Conservation (phyloP, 306 rosid species). For the Quercus ilex region DNA sequence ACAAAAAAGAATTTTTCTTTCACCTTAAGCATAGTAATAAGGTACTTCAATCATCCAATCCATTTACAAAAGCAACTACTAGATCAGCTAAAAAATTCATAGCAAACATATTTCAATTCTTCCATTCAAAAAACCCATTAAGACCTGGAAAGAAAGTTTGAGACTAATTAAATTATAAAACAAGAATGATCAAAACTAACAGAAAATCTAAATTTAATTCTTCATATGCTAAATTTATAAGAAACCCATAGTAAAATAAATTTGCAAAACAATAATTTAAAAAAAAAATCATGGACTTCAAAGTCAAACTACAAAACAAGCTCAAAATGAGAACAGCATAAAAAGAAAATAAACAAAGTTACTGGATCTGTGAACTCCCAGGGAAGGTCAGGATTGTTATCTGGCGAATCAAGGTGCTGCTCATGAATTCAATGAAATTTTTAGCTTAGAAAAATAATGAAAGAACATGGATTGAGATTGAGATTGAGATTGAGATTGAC, state of each 20-base stretch:
- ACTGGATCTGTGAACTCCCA: slow-evolving; percentile 62
- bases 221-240: too few species aligned
- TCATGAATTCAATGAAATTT: background rate
- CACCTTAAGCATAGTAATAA: background rate
- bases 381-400: slow-evolving; percentile 67
- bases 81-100: background rate
- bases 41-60: background rate
- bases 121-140: background rate
- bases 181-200: background rate
- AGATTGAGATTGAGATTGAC: slow-evolving; percentile 8
- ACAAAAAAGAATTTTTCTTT: background rate
- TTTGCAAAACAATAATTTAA: background rate
- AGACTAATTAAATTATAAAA: too few species aligned
- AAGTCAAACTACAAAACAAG: background rate
- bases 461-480: background rate
- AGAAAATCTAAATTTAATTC: background rate
- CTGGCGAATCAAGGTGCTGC: slow-evolving; percentile 88
- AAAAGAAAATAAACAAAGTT: background rate
- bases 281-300: background rate
- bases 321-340: background rate
- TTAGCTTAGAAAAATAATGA: background rate
- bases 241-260: background rate
- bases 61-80: background rate
- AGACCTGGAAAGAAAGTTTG: background rate
- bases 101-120: background rate